phyloP scores from a whole-genome alignment of 768 basidiomycete species.

The Lentinula edodes region DNA sequence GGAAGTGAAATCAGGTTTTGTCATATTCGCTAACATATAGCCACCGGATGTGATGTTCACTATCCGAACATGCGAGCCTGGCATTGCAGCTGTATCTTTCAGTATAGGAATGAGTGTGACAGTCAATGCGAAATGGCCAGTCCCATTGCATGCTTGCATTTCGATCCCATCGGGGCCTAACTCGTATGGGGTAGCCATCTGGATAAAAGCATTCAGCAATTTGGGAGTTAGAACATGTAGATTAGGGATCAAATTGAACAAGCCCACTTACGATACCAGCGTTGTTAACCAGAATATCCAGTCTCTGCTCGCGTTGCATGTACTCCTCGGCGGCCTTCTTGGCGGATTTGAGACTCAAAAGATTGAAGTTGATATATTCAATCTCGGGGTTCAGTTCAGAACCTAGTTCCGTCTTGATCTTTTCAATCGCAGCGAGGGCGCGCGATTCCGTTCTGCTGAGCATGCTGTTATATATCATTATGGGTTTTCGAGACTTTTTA shows the following conservation, averaged over 20 bases:
- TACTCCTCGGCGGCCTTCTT: slow-evolving; percentile 8
- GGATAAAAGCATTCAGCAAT: too few relatives aligned
- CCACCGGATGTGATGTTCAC: slow-evolving; percentile 4
- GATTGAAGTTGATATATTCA: slow-evolving; percentile 6
- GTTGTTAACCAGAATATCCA: slow-evolving; percentile 12
- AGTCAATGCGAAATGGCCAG: slow-evolving; percentile 8
- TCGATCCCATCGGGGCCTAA: slow-evolving; percentile 7
- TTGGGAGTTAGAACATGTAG: background rate
- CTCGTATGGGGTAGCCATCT: slow-evolving; percentile 8
- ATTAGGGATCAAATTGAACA: too few relatives aligned
- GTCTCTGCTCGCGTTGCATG: slow-evolving; percentile 2
- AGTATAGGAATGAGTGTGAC: slow-evolving; percentile 4
- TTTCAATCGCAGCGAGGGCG: slow-evolving; percentile 6
- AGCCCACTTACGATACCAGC: slow-evolving; percentile 8
- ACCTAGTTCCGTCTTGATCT: slow-evolving; percentile 1
- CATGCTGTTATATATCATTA: background rate
- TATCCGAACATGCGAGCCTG: slow-evolving; percentile 7
- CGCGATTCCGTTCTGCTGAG: background rate
- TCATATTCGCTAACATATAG: background rate
- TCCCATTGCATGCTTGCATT: slow-evolving; percentile 6
- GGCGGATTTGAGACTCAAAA: slow-evolving; percentile 1
- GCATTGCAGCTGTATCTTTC: background rate
- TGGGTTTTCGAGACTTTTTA: background rate
- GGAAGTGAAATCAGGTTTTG: slow-evolving; percentile 3
- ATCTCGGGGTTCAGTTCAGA: slow-evolving; percentile 1